phyloP scores from a whole-genome alignment of 1,284 basidiomycete species.

The Vanrija sp. region DNA sequence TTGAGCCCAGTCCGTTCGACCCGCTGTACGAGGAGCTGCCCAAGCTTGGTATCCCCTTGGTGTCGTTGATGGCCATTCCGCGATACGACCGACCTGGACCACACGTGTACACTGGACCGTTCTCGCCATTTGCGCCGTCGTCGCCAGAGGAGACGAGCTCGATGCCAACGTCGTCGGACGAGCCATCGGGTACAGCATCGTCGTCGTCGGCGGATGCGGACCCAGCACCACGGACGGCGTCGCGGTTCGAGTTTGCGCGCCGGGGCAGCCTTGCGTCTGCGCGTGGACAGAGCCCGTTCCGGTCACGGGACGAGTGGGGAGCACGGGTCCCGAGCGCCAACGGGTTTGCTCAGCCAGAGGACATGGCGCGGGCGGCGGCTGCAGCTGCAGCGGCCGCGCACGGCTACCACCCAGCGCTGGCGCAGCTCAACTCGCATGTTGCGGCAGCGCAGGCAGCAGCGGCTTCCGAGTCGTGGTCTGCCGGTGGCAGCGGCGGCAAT shows the following conservation, averaged over 20 bases:
- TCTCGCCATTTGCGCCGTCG: slow-evolving; percentile 18
- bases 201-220: slow-evolving; percentile 2
- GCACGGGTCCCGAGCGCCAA: slow-evolving; percentile 9
- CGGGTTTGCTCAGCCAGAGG: slow-evolving; percentile 11
- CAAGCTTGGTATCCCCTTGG: slow-evolving; percentile 22
- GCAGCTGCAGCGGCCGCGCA: slow-evolving; percentile 4
- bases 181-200: background rate
- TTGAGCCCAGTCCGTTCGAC: slow-evolving; percentile 38
- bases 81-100: slow-evolving; percentile 1
- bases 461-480: slow-evolving; percentile 3
- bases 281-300: slow-evolving; percentile 18
- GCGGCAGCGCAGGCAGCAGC: background rate
- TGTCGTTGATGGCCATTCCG: slow-evolving; percentile 14
- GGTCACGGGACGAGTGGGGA: slow-evolving; percentile 16
- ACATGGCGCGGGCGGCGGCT: slow-evolving; percentile 5
- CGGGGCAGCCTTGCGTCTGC: slow-evolving; percentile 3
- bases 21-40: slow-evolving; percentile 21
- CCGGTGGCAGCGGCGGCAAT: background rate
- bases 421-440: slow-evolving; percentile 15
- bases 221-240: slow-evolving; percentile 13
- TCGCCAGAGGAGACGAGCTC: slow-evolving; percentile 12
- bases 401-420: slow-evolving; percentile 18
- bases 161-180: slow-evolving; percentile 5
- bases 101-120: slow-evolving; percentile 14
- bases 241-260: slow-evolving; percentile 22